Conservation (phyloP, 179 eudicot species). For the Amaranthus tricolor region DNA sequence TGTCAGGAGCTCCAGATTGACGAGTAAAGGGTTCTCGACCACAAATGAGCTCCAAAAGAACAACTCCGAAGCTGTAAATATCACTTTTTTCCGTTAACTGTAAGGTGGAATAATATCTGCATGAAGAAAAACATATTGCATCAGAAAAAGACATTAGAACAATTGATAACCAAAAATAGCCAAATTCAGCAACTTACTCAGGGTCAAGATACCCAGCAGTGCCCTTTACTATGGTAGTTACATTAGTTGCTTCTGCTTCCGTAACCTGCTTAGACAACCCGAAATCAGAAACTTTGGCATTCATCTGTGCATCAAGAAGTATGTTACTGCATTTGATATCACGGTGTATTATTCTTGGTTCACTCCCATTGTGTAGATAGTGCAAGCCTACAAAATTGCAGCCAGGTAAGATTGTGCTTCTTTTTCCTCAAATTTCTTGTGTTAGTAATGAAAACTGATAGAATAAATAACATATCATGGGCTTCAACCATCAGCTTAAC, state of each 20-base stretch:
- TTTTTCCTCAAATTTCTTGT: not conserved
- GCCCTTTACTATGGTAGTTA: slow-evolving; percentile 76
- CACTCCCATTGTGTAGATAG: slow-evolving; percentile 69
- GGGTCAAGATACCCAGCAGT: slow-evolving; percentile 93
- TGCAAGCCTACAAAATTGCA: slow-evolving; percentile 51
- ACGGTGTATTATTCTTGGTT: slow-evolving; percentile 73
- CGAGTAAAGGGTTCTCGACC: slow-evolving; percentile 71
- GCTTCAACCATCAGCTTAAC: too few relatives aligned
- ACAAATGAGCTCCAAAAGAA: slow-evolving; percentile 78
- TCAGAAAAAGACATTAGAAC: not conserved
- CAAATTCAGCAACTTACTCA: slow-evolving; percentile 47
- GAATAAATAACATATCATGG: too few relatives aligned
- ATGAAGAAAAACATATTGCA: not conserved
- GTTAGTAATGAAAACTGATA: too few relatives aligned
- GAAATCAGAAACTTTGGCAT: slow-evolving; percentile 76
- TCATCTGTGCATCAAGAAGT: slow-evolving; percentile 67
- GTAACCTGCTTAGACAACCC: slow-evolving; percentile 71
- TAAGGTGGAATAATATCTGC: slow-evolving; percentile 75
- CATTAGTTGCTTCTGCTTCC: slow-evolving; percentile 56
- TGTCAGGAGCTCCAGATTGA: slow-evolving; percentile 66
- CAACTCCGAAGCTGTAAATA: slow-evolving; percentile 79
- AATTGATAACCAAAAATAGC: not conserved
- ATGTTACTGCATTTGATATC: slow-evolving; percentile 83
- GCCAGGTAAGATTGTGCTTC: not conserved
- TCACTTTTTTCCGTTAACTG: slow-evolving; percentile 85